Evolutionary conservation across 1,284 basidiomycete species (phyloP), one percentile per base, ranked within the genome.

Genomic region (Sporisorium reilianum): DNA sequence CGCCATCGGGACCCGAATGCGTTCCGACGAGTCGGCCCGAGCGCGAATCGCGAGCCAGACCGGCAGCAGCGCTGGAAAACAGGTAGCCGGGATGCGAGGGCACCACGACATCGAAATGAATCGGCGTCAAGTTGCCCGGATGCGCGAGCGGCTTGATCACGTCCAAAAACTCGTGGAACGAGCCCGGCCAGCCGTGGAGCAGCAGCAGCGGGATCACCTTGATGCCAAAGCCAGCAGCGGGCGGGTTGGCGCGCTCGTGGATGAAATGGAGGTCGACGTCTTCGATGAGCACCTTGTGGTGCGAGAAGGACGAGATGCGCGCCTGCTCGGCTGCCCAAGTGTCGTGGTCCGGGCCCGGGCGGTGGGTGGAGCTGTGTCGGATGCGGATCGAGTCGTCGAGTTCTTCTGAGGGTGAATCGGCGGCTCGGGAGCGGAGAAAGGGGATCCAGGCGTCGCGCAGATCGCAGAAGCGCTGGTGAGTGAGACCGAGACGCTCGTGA

Each of bases 201-300:
- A 85, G 71, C n/a, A 85, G 40, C 5, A 85, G 69, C 1, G 85
- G 84, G 32, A 85, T 83, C 14, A 85, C 82, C 22, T 77, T 70
- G 16, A 76, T 64, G 40, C 58, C 56, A 30, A 38, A 44, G 0
- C 52, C 57, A 5, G 50, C 22, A 1, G 55, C 41, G 4, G 66
- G 61, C 5, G 66, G 56, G 25, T 75, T 68, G 52, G 77, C 74
- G 25, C 71, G 62, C 60, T 82, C 78, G 36, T 77, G 79, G 40
- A 85, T 79, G 64, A 80, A 83, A 52, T 85, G 84, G 7, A 85
- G 57, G 22, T 75, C 68, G 14, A 79, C 63, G 34, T 77, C 76
- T 40, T 82, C 80, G 55, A 82, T 70, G 25, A 65, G 53, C 45
- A 74, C 70, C 36, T 70, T 75, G 59, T 62, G 71, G 45, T 81